Conservation (phyloP, 257 asterid genomes). For the Jaltomata sinuosa region DNA sequence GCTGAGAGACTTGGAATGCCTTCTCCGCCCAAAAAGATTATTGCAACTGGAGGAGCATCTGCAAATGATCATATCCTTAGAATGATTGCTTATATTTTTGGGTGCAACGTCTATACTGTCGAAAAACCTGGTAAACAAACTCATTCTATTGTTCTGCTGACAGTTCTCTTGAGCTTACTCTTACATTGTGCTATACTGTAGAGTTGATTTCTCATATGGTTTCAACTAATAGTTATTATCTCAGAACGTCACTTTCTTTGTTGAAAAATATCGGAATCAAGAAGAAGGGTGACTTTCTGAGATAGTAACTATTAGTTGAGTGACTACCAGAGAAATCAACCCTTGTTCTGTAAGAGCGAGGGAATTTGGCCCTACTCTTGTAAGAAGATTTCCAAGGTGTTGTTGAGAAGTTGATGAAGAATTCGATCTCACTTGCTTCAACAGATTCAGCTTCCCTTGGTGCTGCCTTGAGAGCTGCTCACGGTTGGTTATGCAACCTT, state of each 20-base stretch:
- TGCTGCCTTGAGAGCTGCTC: conserved; percentile 92
- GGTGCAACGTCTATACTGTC: conserved; percentile 62
- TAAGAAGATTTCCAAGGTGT: not conserved
- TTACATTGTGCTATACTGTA: not conserved
- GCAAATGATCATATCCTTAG: conserved; percentile 50
- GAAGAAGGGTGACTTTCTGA: no score
- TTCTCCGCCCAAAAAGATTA: conserved; percentile 79
- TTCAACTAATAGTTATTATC: no score
- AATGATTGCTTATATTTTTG: conserved; percentile 64
- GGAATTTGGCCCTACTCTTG: not conserved
- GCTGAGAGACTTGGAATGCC: conserved; percentile 93
- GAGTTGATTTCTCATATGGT: no score
- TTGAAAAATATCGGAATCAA: not conserved
- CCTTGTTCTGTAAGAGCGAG: not conserved
- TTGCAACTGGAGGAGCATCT: conserved; percentile 98
- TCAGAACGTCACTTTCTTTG: not conserved
- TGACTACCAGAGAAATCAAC: not conserved
- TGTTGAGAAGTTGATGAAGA: not conserved
- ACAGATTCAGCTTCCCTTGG: conserved; percentile 90
- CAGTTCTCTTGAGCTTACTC: not conserved
- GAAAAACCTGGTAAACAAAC: conserved; percentile 60
- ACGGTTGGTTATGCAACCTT: conserved; percentile 78
- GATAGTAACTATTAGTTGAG: not conserved
- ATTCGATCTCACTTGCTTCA: not conserved
- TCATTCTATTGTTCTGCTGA: not conserved